phyloP scores from a whole-genome alignment of 2,329 filamentous ascomycete genomes.

The Elsinoe perseae region DNA sequence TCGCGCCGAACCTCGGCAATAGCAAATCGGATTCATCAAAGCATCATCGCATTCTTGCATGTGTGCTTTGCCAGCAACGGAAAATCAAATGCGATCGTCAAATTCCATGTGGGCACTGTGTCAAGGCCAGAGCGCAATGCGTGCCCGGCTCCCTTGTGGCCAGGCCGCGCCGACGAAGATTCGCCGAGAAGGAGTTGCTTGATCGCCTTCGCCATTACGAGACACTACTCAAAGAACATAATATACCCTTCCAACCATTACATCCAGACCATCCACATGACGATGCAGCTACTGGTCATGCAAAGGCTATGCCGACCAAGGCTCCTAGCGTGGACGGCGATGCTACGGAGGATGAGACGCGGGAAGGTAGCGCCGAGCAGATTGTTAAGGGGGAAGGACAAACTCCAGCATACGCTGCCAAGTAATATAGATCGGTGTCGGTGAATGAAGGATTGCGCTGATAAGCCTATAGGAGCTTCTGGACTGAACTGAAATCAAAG shows the following conservation, averaged over 20 bases:
- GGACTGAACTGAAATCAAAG: neutral
- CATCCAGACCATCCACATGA: constrained; percentile 28
- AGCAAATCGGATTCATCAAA: neutral
- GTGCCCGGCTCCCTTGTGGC: constrained; percentile 36
- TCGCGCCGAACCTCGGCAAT: neutral
- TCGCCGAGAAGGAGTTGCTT: constrained; percentile 62
- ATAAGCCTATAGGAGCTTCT: constrained; percentile 19
- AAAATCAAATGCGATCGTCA: constrained; percentile 64
- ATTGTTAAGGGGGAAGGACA: constrained; percentile 17
- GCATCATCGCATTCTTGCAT: constrained; percentile 44
- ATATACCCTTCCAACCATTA: constrained; percentile 61
- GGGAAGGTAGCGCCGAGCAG: constrained; percentile 17
- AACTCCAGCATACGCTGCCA: constrained; percentile 20
- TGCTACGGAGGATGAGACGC: constrained; percentile 24
- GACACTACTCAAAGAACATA: constrained; percentile 54
- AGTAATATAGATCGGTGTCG: constrained; percentile 13
- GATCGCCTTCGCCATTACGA: constrained; percentile 65
- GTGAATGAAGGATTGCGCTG: constrained; percentile 23
- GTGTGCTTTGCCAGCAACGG: constrained; percentile 66
- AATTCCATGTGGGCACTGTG: constrained; percentile 63
- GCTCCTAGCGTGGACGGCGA: constrained; percentile 16
- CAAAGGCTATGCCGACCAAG: constrained; percentile 15
- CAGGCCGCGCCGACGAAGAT: constrained; percentile 52
- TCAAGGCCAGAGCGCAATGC: constrained; percentile 54
- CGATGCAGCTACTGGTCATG: constrained; percentile 16